Evolutionary conservation across 2,329 filamentous ascomycete genomes (phyloP).

Genomic region (Arthrocladium fulminans): DNA sequence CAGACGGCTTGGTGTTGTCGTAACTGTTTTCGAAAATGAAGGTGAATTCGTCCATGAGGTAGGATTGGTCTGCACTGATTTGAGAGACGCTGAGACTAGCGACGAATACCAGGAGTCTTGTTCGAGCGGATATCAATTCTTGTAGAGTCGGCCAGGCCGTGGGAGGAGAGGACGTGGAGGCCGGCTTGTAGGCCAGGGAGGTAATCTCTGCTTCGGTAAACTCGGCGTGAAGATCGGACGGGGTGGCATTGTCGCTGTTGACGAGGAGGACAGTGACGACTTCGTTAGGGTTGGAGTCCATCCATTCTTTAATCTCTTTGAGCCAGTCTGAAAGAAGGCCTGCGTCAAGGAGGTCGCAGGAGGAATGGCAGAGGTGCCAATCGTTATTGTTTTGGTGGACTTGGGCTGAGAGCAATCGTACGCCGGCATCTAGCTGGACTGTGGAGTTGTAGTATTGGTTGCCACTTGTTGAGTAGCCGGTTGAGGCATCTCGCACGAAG

Average conservation of each 20-base stretch:
- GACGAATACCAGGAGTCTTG: slow-evolving; percentile 61
- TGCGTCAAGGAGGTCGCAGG: slow-evolving; percentile 59
- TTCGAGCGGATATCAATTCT: slow-evolving; percentile 55
- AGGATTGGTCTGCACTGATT: slow-evolving; percentile 32
- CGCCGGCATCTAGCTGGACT: slow-evolving; percentile 58
- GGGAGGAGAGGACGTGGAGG: slow-evolving; percentile 34
- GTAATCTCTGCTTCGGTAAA: slow-evolving; percentile 54
- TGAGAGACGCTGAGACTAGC: slow-evolving; percentile 37
- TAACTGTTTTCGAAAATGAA: slow-evolving; percentile 63
- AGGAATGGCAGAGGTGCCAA: slow-evolving; percentile 62
- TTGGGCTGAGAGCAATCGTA: slow-evolving; percentile 63
- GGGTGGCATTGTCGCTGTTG: slow-evolving; percentile 54
- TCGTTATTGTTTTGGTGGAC: slow-evolving; percentile 54
- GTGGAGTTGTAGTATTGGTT: slow-evolving; percentile 67
- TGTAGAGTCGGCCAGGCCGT: slow-evolving; percentile 63
- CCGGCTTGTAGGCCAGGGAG: slow-evolving; percentile 52
- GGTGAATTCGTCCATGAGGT: slow-evolving; percentile 36
- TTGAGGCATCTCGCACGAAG: slow-evolving; percentile 58
- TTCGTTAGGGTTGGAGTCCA: slow-evolving; percentile 61
- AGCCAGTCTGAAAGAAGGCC: slow-evolving; percentile 60
- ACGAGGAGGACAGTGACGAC: slow-evolving; percentile 67
- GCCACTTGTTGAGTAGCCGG: slow-evolving; percentile 54
- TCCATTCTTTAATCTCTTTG: slow-evolving; percentile 55
- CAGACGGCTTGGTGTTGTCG: slow-evolving; percentile 51
- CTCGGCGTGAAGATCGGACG: slow-evolving; percentile 45